Percentiles rank a stretch among this genome's conserved stretches.
Evolutionary conservation across 108 stramenopile genomes (phyloP).

Genomic region (Ochromonas danica): DNA sequence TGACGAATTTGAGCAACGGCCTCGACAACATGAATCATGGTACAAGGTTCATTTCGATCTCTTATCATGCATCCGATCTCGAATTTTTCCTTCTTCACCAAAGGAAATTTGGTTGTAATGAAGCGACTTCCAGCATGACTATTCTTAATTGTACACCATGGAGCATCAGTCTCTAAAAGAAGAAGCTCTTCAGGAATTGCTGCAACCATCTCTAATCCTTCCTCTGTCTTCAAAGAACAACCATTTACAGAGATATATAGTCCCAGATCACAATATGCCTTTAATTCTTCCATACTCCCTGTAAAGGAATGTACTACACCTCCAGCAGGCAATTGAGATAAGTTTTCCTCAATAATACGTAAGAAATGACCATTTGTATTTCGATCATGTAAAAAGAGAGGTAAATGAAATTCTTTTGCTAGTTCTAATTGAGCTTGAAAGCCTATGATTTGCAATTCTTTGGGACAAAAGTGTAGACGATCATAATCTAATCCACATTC

Average conservation of each 20-base stretch:
- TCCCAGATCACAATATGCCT: conserved; percentile 69
- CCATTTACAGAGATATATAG: conserved; percentile 92
- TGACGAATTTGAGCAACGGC: conserved; percentile 65
- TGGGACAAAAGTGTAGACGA: conserved; percentile 78
- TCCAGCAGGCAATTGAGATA: conserved; percentile 35
- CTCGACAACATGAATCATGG: conserved; percentile 79
- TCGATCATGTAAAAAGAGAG: conserved; percentile 90
- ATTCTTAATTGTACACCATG: conserved; percentile 79
- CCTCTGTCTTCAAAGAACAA: conserved; percentile 82
- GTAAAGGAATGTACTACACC: conserved; percentile 87
- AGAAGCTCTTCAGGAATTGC: conserved; percentile 72
- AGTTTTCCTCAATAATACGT: conserved; percentile 58
- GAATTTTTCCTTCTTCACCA: conserved; percentile 74
- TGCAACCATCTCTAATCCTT: conserved; percentile 72
- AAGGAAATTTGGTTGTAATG: conserved; percentile 65
- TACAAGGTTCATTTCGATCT: conserved; percentile 79
- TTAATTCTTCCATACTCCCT: conserved; percentile 74
- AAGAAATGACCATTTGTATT: conserved; percentile 74
- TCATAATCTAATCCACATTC: conserved; percentile 95
- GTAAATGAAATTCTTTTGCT: conserved; percentile 59
- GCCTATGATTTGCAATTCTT: conserved; percentile 72
- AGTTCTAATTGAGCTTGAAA: conserved; percentile 75
- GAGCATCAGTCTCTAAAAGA: conserved; percentile 93
- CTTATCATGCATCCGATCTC: conserved; percentile 67
- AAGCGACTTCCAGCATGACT: conserved; percentile 71